Conservation (phyloP, 768 basidiomycete genomes). For the Leccinum arenicola region DNA sequence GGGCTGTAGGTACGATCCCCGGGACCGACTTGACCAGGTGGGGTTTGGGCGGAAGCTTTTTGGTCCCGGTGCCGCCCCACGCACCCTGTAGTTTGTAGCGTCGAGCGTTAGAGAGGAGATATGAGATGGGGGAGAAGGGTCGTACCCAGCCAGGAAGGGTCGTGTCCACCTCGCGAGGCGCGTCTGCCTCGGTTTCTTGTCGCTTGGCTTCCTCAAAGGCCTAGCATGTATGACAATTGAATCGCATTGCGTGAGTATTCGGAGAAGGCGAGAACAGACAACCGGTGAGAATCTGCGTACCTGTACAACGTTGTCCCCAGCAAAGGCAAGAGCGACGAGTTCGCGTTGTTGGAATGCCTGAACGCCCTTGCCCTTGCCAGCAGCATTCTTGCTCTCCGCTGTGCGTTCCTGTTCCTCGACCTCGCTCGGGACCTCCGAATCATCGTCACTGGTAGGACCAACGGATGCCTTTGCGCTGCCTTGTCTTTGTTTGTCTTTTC, state of each 20-base stretch:
- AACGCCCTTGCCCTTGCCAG: conserved; percentile 32
- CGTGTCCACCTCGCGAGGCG: conserved; percentile 83
- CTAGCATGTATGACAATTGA: conserved; percentile 36
- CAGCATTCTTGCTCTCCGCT: conserved; percentile 27
- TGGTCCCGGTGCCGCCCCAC: conserved; percentile 83
- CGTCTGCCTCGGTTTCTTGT: conserved; percentile 80
- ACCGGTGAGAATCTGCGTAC: conserved; percentile 39
- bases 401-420: conserved; percentile 64
- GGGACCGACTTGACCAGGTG: conserved; percentile 78
- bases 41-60: conserved; percentile 57
- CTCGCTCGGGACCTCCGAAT: conserved; percentile 63
- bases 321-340: conserved; percentile 92
- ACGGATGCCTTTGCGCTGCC: conserved; percentile 1
- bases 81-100: conserved; percentile 57
- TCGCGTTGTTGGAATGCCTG: conserved; percentile 88
- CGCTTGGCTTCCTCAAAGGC: conserved; percentile 85
- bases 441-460: conserved; percentile 23
- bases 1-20: conserved; percentile 73
- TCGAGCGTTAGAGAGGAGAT: background rate
- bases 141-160: conserved; percentile 94
- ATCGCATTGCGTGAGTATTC: conserved; percentile 1
- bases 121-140: conserved; percentile 5
- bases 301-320: conserved; percentile 93
- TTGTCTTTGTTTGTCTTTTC: conserved; percentile 11
- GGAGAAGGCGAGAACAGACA: no score